phyloP scores from a whole-genome alignment of 2,329 filamentous ascomycete genomes.

The Herpotrichia juniperi region DNA sequence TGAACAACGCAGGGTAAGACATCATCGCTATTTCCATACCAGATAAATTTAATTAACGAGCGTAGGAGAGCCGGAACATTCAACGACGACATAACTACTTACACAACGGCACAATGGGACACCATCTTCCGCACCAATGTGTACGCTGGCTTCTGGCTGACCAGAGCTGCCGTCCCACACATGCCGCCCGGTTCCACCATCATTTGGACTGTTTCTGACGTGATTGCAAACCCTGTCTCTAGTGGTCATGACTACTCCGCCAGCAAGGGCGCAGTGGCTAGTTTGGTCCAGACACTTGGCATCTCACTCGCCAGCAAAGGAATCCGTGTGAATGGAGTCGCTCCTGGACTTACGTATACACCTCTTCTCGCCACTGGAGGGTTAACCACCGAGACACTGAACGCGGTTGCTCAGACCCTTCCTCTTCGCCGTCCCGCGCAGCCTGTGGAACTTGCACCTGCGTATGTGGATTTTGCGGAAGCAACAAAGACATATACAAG shows the following conservation, averaged over 20 bases:
- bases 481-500: background rate
- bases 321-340: conserved; percentile 11
- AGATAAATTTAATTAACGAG: background rate
- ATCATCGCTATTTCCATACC: background rate
- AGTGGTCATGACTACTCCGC: conserved; percentile 8
- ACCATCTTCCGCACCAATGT: conserved; percentile 12
- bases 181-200: conserved; percentile 12
- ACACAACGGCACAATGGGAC: conserved; percentile 11
- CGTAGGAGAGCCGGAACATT: background rate
- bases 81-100: conserved; percentile 10
- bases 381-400: conserved; percentile 6
- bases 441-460: conserved; percentile 11
- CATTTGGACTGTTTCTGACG: conserved; percentile 13
- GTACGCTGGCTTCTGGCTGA: conserved; percentile 10
- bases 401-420: background rate
- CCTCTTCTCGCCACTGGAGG: conserved; percentile 2
- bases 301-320: conserved; percentile 6
- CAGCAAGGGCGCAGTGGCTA: conserved; percentile 11
- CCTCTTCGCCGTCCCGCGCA: conserved; percentile 7
- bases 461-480: conserved; percentile 8
- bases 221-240: conserved; percentile 1
- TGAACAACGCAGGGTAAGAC: conserved; percentile 15
- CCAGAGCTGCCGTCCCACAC: conserved; percentile 7
- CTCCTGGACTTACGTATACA: conserved; percentile 11
- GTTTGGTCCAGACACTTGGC: conserved; percentile 6